Evolutionary conservation across 495 filamentous ascomycete species (phyloP), one percentile per base, ranked within the genome.

Genomic region (Diplogelasinospora grovesii): DNA sequence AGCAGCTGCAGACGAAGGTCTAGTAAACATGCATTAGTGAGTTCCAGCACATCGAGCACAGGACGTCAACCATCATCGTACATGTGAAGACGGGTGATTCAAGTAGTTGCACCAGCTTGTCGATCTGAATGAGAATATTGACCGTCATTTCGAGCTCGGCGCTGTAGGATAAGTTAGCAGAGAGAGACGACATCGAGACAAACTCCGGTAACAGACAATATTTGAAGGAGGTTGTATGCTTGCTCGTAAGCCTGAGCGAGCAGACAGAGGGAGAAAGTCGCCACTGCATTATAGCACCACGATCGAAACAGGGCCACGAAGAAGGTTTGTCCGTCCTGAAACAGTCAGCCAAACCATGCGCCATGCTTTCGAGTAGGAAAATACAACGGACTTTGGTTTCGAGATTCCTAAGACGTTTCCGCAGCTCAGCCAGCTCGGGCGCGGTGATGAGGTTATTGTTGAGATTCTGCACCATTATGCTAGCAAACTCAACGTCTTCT

Each of bases 401-500:
- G 8, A 95, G 70, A 56, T 92, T 97, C 20, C 90, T 75, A 33
- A 99, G 70, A 14, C 92, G 73, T 59, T 94, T 95, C 31, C 93
- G 76, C 30, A 99, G 68, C 36, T 95, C 93, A 0, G 86, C 79
- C 22, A 99, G 71, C 56, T 99, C 89, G 0, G 93, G 93, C 0
- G 93, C 93, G 8, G 93, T 99, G 49, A 97, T 97, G 14, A 99
- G 75, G 49, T 97, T 99, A 54, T 99, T 99, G 64, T 99, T 99
- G 30, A 99, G 71, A 59, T 97, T 96, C 55, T 97, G 93, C 19
- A 99, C 88, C 93, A 99, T 99, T 51, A 97, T 99, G 49, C 89
- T 95, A 13, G 93, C 89, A 61, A 99, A 99, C 57, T 97, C 93
- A 22, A 96, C 74, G 56, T 99, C 92, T 68, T 97, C 90, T 60